These are phyloP conservation scores for Magnolia officinalis DNA, from an alignment of 164 flowering plant species.

Conservation along the genomic window DNA sequence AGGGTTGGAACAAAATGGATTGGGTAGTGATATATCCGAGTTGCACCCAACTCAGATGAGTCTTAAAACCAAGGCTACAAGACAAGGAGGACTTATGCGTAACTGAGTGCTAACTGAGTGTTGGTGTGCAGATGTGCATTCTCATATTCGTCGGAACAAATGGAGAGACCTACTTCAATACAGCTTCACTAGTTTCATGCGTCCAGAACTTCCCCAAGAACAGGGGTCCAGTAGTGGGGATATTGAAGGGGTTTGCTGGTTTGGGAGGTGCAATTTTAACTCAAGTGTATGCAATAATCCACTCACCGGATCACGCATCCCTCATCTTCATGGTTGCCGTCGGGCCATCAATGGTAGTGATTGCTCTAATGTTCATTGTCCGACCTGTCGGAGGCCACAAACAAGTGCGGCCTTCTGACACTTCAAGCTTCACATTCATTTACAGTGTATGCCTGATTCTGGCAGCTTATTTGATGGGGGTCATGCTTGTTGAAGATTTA, in stretches of 20 bases:
- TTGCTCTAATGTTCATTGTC: constrained; percentile 77
- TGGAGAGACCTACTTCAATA: constrained; percentile 94
- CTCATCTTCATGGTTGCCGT: constrained; percentile 95
- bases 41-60: no score
- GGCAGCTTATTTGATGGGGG: constrained; percentile 97
- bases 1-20: no score
- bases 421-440: constrained; percentile 58
- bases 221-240: constrained; percentile 94
- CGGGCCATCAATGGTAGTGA: constrained; percentile 80
- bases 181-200: constrained; percentile 83
- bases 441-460: constrained; percentile 78
- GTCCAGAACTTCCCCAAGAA: constrained; percentile 96
- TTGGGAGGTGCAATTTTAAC: constrained; percentile 88
- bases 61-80: no score
- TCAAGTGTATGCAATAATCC: constrained; percentile 64
- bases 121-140: constrained; percentile 78
- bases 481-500: constrained; percentile 87
- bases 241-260: constrained; percentile 96
- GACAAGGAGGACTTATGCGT: background rate
- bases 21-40: no score
- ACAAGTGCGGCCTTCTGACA: constrained; percentile 73
- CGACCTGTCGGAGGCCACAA: constrained; percentile 94
- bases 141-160: constrained; percentile 90
- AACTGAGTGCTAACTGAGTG: constrained; percentile 6
- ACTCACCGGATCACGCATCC: constrained; percentile 77